Conservation (phyloP, 768 basidiomycete genomes). For the Boletus huronensis region DNA sequence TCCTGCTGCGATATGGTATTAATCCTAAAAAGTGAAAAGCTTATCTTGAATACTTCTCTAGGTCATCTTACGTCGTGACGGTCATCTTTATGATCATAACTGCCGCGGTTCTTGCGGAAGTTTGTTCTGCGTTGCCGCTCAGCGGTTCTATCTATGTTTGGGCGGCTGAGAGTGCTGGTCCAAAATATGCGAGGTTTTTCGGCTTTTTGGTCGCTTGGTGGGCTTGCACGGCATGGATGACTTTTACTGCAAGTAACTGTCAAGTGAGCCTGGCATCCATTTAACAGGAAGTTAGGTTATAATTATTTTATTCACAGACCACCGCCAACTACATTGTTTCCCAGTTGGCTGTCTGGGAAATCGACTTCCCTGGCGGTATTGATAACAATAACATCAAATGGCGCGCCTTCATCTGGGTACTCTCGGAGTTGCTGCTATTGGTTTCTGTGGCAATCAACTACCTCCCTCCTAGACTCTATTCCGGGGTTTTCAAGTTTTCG, state of each 20-base stretch:
- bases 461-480: conserved; percentile 73
- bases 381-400: conserved; percentile 72
- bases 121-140: conserved; percentile 83
- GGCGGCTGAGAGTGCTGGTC: conserved; percentile 91
- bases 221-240: conserved; percentile 96
- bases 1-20: conserved; percentile 79
- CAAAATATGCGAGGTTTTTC: conserved; percentile 80
- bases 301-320: conserved; percentile 43
- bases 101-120: conserved; percentile 82
- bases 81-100: conserved; percentile 87
- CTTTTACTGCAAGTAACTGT: conserved; percentile 84
- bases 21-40: neutral
- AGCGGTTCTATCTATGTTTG: conserved; percentile 94
- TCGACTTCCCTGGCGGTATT: conserved; percentile 80
- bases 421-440: conserved; percentile 71
- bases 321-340: conserved; percentile 90
- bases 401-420: conserved; percentile 80
- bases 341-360: conserved; percentile 73
- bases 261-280: conserved; percentile 48
- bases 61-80: conserved; percentile 83
- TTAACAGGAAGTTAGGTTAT: neutral
- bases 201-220: conserved; percentile 93
- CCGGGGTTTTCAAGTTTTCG: conserved; percentile 73
- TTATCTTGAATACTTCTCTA: conserved; percentile 30
- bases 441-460: conserved; percentile 81